phyloP scores from a whole-genome alignment of 2,329 filamentous ascomycete species.

The Tolypocladium sp. region DNA sequence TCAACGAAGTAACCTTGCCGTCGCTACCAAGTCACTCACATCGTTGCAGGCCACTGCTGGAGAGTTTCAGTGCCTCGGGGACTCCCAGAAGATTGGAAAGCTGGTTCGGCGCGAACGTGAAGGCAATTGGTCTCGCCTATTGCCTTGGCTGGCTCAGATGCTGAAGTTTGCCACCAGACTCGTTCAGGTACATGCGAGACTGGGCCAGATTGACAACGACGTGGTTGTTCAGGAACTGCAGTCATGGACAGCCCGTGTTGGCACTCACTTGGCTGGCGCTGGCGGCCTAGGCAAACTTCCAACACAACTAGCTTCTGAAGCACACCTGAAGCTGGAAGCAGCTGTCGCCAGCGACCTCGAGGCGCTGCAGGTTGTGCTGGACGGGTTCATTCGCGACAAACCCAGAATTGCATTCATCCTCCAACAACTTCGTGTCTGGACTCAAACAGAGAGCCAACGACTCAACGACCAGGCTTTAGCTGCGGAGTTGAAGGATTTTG shows the following conservation, averaged over 20 bases:
- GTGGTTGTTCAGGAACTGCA: constrained; percentile 34
- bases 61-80: constrained; percentile 25
- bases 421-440: constrained; percentile 59
- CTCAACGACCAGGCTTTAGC: constrained; percentile 4
- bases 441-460: constrained; percentile 22
- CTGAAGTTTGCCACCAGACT: constrained; percentile 53
- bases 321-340: constrained; percentile 20
- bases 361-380: constrained; percentile 31
- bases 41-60: constrained; percentile 27
- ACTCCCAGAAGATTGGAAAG: constrained; percentile 12
- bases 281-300: constrained; percentile 40
- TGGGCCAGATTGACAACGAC: constrained; percentile 45
- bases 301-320: constrained; percentile 33
- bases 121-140: constrained; percentile 15
- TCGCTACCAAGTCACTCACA: constrained; percentile 25
- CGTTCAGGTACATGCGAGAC: constrained; percentile 55
- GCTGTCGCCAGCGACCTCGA: constrained; percentile 26
- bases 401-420: constrained; percentile 57
- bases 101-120: constrained; percentile 9
- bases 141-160: constrained; percentile 61
- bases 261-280: constrained; percentile 30
- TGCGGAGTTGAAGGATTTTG: constrained; percentile 34
- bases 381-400: constrained; percentile 25
- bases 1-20: constrained; percentile 46
- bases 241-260: constrained; percentile 40